Percentiles rank a stretch among this genome's conserved stretches.
These are phyloP conservation scores for Trichoderma breve DNA, from an alignment of 2,329 filamentous ascomycete genomes.

Conservation along the genomic window DNA sequence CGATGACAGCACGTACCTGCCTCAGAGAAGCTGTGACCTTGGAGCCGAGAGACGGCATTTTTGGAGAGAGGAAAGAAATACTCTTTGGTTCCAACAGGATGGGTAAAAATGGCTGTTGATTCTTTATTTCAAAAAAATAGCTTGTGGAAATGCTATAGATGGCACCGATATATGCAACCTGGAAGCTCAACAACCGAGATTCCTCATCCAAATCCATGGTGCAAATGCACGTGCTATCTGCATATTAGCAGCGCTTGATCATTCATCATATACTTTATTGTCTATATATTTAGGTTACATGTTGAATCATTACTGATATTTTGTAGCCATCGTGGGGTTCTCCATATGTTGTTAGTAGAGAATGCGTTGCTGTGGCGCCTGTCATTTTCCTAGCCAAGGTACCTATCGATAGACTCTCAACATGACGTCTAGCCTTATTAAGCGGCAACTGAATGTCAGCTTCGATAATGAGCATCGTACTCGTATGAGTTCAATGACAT, in stretches of 20 bases:
- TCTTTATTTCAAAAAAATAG: background rate
- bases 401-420: background rate
- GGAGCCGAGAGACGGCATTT: background rate
- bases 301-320: background rate
- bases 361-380: background rate
- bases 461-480: too few species aligned
- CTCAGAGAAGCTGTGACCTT: background rate
- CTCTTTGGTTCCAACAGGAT: background rate
- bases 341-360: background rate
- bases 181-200: background rate
- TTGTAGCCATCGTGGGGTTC: background rate
- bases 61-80: background rate
- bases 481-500: too few species aligned
- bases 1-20: background rate
- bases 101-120: background rate
- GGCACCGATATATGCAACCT: background rate
- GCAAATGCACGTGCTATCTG: background rate
- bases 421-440: background rate
- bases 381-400: background rate
- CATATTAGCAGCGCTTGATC: background rate
- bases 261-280: too few species aligned
- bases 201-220: background rate
- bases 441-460: background rate
- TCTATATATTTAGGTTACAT: too few species aligned
- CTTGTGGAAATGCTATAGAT: background rate